Percentiles rank a stretch among this genome's conserved stretches.
phyloP scores from a whole-genome alignment of 2,329 filamentous ascomycete genomes.

The Talaromyces albobiverticillius region DNA sequence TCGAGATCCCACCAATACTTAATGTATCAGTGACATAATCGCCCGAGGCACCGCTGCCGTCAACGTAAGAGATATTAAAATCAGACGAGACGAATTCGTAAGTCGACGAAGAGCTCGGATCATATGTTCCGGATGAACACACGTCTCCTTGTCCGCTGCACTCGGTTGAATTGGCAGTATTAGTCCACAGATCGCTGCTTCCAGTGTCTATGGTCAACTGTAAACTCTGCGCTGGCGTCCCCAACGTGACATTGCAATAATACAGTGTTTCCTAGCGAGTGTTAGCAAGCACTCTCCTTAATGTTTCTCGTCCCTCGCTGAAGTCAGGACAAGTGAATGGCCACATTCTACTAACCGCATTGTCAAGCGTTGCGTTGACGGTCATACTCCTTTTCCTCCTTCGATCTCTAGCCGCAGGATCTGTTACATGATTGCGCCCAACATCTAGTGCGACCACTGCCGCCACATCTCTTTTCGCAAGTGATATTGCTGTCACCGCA shows the following conservation, averaged over 20 bases:
- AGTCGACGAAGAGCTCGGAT: constrained; percentile 64
- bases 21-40: constrained; percentile 79
- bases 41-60: constrained; percentile 72
- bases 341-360: constrained; percentile 41
- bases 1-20: constrained; percentile 47
- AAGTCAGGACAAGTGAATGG: background rate
- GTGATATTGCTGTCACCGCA: constrained; percentile 13
- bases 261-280: constrained; percentile 51
- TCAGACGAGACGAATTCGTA: constrained; percentile 69
- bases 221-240: constrained; percentile 55
- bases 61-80: constrained; percentile 87
- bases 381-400: constrained; percentile 15
- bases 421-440: constrained; percentile 12
- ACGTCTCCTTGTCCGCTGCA: constrained; percentile 41
- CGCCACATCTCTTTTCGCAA: constrained; percentile 16
- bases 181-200: constrained; percentile 62
- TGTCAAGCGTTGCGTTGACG: constrained; percentile 50
- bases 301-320: background rate
- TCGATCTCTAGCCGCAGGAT: constrained; percentile 16
- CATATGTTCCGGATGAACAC: constrained; percentile 54
- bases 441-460: constrained; percentile 17
- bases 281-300: background rate
- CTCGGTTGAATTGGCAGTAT: constrained; percentile 48
- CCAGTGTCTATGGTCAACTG: constrained; percentile 61
- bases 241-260: constrained; percentile 56